A percentile compares a stretch with the other conserved stretches of the same genome.
These are phyloP conservation scores for Pseudogymnoascus sp. DNA, from an alignment of 2,329 filamentous ascomycete genomes.

Conservation along the genomic window DNA sequence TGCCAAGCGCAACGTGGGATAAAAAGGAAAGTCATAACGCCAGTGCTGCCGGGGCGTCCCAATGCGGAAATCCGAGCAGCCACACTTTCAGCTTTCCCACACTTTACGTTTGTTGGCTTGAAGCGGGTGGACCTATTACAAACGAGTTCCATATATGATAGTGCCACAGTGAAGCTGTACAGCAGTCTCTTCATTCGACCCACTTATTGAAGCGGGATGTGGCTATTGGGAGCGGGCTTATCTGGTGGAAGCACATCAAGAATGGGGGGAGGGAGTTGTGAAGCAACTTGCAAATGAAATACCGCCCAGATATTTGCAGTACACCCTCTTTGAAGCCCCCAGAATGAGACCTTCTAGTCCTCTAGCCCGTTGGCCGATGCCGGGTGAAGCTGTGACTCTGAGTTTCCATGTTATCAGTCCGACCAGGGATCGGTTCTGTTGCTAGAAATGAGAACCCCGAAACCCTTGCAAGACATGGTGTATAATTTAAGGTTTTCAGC, in stretches of 20 bases:
- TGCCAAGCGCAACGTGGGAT: constrained; percentile 1
- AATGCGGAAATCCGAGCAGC: neutral
- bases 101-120: neutral
- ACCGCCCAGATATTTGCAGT: neutral
- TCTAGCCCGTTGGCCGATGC: neutral
- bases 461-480: neutral
- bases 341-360: neutral
- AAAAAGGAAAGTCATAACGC: constrained; percentile 7
- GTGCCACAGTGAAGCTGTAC: neutral
- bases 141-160: constrained; percentile 1
- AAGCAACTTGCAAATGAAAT: neutral
- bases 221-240: constrained; percentile 1
- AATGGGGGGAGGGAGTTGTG: neutral
- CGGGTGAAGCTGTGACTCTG: neutral
- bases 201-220: constrained; percentile 3
- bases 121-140: neutral
- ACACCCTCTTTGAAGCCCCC: neutral
- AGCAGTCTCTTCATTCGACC: neutral
- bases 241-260: neutral
- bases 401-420: neutral
- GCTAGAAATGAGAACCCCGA: neutral
- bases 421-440: neutral
- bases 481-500: neutral
- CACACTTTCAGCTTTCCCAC: neutral
- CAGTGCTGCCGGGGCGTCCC: neutral